Evolutionary conservation across 1,139 yeast species (phyloP).

Genomic region (Blastobotrys capitulatus): DNA sequence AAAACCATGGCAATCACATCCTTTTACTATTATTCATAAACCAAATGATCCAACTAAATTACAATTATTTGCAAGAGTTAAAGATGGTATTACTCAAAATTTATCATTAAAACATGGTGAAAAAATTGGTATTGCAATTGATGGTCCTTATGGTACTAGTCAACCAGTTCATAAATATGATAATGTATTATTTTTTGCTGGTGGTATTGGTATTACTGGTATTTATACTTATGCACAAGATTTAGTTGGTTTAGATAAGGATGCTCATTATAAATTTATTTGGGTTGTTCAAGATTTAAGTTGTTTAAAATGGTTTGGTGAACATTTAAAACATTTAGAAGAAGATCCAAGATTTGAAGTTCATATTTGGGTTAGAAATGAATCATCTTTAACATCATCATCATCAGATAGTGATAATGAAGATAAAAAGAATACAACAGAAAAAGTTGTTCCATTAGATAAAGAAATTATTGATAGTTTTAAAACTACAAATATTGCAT

Average conservation of each 20-base stretch:
- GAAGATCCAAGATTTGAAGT: conserved; percentile 9
- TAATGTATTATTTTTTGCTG: conserved; percentile 39
- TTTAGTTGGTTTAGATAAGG: conserved; percentile 6
- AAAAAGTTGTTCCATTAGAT: neutral
- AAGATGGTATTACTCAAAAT: conserved; percentile 5
- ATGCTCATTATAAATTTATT: conserved; percentile 12
- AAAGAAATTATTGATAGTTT: neutral
- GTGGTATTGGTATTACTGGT: conserved; percentile 70
- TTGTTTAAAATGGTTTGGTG: conserved; percentile 17
- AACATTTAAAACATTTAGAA: conserved; percentile 15
- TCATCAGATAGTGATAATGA: neutral
- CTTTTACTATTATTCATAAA: conserved; percentile 48
- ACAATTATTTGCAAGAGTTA: conserved; percentile 33
- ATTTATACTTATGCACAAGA: conserved; percentile 22
- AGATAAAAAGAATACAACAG: neutral
- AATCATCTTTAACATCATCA: neutral
- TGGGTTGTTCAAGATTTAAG: conserved; percentile 20
- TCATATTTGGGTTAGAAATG: conserved; percentile 13
- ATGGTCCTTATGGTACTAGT: conserved; percentile 54
- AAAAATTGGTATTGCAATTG: conserved; percentile 29
- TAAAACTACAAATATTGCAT: neutral
- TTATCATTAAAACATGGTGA: neutral
- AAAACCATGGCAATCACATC: conserved; percentile 58
- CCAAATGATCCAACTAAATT: conserved; percentile 21
- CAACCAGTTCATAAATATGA: conserved; percentile 48